A percentile compares a stretch with the other conserved stretches of the same genome.
Evolutionary conservation across 768 basidiomycete genomes (phyloP).

Genomic region (Boletus tomentosulus): DNA sequence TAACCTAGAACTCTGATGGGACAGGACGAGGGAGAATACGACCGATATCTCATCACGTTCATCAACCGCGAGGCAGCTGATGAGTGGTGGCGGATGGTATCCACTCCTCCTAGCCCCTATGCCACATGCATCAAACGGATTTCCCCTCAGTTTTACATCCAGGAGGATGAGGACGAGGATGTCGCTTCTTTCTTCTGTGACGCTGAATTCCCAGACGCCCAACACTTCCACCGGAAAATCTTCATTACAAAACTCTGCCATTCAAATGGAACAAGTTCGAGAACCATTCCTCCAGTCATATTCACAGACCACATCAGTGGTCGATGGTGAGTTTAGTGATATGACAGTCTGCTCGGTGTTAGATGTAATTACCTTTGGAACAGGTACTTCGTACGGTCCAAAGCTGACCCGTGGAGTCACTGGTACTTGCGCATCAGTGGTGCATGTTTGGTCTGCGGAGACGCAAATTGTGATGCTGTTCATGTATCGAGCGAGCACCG

Average conservation of each 20-base stretch:
- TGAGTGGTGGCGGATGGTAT: slow-evolving; percentile 24
- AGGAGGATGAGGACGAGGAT: neutral
- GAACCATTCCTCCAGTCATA: neutral
- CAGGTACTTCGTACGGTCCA: too few relatives aligned
- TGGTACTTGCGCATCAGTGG: slow-evolving; percentile 1
- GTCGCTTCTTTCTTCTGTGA: neutral
- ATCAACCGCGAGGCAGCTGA: slow-evolving; percentile 19
- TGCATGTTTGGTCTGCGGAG: neutral
- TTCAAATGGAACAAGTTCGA: neutral
- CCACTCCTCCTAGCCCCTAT: slow-evolving; percentile 7
- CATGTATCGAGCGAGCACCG: neutral
- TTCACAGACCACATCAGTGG: neutral
- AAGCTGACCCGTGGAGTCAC: too few relatives aligned
- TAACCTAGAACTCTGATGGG: neutral
- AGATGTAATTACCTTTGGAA: too few relatives aligned
- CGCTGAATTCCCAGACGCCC: neutral
- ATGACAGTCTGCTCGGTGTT: too few relatives aligned
- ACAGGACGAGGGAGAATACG: neutral
- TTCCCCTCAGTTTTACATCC: neutral
- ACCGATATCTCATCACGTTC: slow-evolving; percentile 18
- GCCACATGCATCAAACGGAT: neutral
- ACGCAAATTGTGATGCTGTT: neutral
- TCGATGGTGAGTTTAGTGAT: too few relatives aligned
- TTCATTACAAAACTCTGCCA: neutral
- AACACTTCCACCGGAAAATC: neutral